Evolutionary conservation across 306 rosid genomes (phyloP), one percentile per base, ranked within the genome.

Genomic region (Herpetospermum pedunculosum): DNA sequence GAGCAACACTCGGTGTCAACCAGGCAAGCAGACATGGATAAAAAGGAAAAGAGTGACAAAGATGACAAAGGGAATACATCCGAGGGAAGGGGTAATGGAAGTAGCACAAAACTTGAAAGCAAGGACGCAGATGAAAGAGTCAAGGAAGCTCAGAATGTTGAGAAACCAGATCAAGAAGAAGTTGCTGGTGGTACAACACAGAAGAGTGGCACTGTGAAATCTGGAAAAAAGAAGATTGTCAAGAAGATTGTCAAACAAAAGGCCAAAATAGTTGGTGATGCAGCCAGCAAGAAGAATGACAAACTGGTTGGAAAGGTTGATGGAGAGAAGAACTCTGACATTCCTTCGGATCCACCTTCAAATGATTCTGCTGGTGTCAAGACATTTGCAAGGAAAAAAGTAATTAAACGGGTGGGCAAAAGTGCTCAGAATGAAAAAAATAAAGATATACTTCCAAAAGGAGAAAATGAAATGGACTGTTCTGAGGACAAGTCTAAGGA

Each of bases 161-260:
- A 80, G 76, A 88, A 83, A 73, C 83, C 86, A 34, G 90, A 76
- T 47, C 82, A 25, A 46, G 90, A 29, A 58, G 89, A 77, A 74
- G 65, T 80, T 73, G 85, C 82, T 43, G 28, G 76, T 75, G 28
- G 75, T 73, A 83, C 85, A 67, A 83, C 85, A 67, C 91, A 81
- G 79, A 77, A 86, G 63, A 41, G 85, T 15, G 77, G 86, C 26
- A 79, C 28, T 67, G 90, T 65, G 65, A 89, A 85, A 83, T 16
- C 97, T 58, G 95, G 84, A 83, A 95, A 89, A 78, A 94, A 85
- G 84, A 95, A 88, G 80, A 67, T 95, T 68, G 88, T 91, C 55
- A 91, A 80, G 76, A 95, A 83, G 89, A 78, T 95, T 78, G 90
- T 95, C 77, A 91, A 87, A 81, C 98, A 83, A 77, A 95, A 89